Evolutionary conservation across 2,329 filamentous ascomycete species (phyloP).

Genomic region (Curvularia eragrostidis): DNA sequence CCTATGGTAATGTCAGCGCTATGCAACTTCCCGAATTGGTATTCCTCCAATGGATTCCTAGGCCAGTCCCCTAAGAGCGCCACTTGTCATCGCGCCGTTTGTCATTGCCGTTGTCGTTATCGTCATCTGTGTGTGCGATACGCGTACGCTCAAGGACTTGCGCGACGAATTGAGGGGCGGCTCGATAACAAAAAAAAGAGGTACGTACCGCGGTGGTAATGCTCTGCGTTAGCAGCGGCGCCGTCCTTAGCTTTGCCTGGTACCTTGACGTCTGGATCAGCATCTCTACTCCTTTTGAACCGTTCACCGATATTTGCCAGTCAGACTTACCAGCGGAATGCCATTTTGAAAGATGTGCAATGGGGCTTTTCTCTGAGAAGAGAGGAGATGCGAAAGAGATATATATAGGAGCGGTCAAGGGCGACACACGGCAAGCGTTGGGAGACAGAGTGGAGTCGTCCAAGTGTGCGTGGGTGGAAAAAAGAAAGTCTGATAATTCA

Average conservation of each 20-base stretch:
- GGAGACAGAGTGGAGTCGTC: constrained; percentile 15
- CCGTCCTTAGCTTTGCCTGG: constrained; percentile 77
- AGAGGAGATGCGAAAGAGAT: not conserved
- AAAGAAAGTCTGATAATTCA: constrained; percentile 11
- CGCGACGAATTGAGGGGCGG: not conserved
- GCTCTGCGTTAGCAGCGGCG: constrained; percentile 88
- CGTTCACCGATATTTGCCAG: not conserved
- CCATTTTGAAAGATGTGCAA: constrained; percentile 12
- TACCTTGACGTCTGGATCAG: constrained; percentile 69
- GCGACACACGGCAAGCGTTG: constrained; percentile 2
- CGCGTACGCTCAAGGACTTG: not conserved
- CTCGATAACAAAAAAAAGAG: not conserved
- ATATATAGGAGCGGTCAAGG: constrained; percentile 3
- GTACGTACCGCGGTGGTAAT: constrained; percentile 76
- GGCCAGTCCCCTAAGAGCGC: not conserved
- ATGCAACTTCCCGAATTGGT: not conserved
- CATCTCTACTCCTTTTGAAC: not conserved
- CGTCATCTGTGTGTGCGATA: not conserved
- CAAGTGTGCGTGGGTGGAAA: constrained; percentile 7
- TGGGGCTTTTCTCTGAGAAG: not conserved
- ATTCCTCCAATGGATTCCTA: not conserved
- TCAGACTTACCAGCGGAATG: constrained; percentile 17
- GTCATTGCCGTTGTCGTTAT: not conserved
- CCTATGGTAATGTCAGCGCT: constrained; percentile 47
- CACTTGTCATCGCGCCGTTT: not conserved